Base-by-base conservation (phyloP, 495 filamentous ascomycete species). In the Penicilliopsis zonata region DNA sequence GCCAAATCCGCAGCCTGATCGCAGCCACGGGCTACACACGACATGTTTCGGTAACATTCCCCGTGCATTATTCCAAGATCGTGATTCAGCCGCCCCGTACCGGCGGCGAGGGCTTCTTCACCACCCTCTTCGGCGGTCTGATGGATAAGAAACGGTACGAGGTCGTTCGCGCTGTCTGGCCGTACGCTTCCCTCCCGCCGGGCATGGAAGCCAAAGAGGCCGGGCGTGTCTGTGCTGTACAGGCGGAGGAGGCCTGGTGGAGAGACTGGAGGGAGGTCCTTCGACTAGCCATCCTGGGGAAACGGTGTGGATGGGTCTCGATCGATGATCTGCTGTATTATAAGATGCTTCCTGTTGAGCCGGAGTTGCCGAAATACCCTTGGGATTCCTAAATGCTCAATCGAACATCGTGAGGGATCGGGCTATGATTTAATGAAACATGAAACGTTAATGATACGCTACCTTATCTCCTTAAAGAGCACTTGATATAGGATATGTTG, bases 221-320 rank as follows among this genome's bases (percentile, higher is more conserved):
- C 4, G 31, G 27, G 4, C 37, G 41, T 1, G 24, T 18, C 12
- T 69, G 59, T 35, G 50, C 48, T 2, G 61, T 69, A 13, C 63
- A 67, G 43, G 67, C 53, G 9, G 68, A 74, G 47, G 63, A 71
- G 43, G 51, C 44, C 0, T 72, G 68, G 68, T 72, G 66, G 59
- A 47, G 52, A 29, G 62, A 67, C 31, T 69, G 65, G 63, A 53
- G 43, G 31, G 61, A 61, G 19, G 48, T 56, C 3, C 53, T 65
- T 27, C 50, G 49, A 17, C 55, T 52, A 33, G 62, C 61, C 7
- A 58, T 69, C 13, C 48, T 50, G 18, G 54, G 52, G 12, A 65
- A 57, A 28, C 43, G 62, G 2, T 46, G 57, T 9, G 65, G 65
- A 17, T 69, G 62, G 63, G 57, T 69, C 18, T 64, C 61, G 2